Evolutionary conservation across 176 grass and related monocot species (phyloP).

Genomic region (Aegilops longissima): DNA sequence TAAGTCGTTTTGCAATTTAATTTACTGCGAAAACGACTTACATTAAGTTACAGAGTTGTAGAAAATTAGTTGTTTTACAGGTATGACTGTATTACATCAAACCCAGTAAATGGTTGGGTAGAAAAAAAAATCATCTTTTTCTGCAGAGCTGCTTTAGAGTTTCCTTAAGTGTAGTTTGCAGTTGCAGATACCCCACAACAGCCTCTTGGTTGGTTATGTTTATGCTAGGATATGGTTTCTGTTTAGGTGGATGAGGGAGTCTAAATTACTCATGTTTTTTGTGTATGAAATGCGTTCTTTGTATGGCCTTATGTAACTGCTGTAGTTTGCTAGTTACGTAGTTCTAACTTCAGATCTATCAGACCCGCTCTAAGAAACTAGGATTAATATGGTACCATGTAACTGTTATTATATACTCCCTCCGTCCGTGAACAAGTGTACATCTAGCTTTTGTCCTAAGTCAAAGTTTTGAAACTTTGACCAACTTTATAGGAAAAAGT

Average conservation of each 20-base stretch:
- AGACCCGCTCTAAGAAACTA: not conserved
- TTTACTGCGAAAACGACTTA: too few species aligned
- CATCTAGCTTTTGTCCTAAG: too few species aligned
- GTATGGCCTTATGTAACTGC: not conserved
- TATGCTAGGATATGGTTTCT: not conserved
- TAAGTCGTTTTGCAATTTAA: too few species aligned
- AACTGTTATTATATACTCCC: too few species aligned
- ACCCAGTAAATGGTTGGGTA: not conserved
- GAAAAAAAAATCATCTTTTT: not conserved
- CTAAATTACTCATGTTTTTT: not conserved
- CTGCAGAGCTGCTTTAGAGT: not conserved
- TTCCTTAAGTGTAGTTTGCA: not conserved
- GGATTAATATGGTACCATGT: too few species aligned
- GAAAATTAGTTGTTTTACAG: too few species aligned
- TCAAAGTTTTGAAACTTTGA: too few species aligned
- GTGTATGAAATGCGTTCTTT: not conserved
- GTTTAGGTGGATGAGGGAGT: not conserved
- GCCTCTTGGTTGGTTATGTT: not conserved
- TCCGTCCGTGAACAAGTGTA: too few species aligned
- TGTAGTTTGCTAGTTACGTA: not conserved
- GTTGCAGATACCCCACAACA: not conserved
- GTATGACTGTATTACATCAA: too few species aligned
- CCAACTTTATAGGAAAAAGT: too few species aligned
- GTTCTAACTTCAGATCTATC: not conserved
- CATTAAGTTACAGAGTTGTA: too few species aligned